These are phyloP conservation scores for Fraxinus dipetala DNA, from an alignment of 305 asterid genomes.

Conservation along the genomic window DNA sequence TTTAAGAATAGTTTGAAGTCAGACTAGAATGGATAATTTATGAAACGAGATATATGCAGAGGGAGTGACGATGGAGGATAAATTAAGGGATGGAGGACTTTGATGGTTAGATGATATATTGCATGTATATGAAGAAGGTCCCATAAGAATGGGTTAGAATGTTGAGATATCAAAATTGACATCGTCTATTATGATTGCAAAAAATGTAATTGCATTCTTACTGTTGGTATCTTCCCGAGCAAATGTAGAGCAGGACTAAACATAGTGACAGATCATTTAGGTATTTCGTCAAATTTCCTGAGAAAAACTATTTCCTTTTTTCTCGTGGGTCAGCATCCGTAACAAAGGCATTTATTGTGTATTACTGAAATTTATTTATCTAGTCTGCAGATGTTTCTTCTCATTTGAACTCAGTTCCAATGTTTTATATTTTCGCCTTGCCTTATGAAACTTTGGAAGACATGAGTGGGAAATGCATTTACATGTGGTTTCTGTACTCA, in stretches of 20 bases:
- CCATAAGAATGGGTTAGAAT: background rate
- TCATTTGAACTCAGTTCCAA: background rate
- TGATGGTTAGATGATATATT: background rate
- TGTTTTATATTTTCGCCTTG: background rate
- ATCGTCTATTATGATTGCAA: background rate
- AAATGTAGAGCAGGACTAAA: background rate
- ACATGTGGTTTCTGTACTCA: background rate
- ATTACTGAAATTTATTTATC: background rate
- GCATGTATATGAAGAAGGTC: background rate
- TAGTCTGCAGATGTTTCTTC: background rate
- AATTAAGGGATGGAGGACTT: background rate
- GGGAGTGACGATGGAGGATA: background rate
- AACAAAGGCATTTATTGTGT: background rate
- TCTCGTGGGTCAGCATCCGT: background rate
- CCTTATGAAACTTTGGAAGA: background rate
- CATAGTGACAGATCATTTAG: background rate
- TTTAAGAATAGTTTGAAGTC: background rate
- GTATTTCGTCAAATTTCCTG: background rate
- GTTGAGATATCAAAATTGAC: background rate
- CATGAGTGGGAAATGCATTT: background rate
- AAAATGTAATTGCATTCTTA: background rate
- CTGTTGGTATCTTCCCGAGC: background rate
- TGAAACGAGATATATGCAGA: background rate
- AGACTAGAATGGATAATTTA: background rate
- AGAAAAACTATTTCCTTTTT: background rate